These are phyloP conservation scores for Suhomyces terraborum DNA, from an alignment of 1,139 yeast species.

Conservation along the genomic window DNA sequence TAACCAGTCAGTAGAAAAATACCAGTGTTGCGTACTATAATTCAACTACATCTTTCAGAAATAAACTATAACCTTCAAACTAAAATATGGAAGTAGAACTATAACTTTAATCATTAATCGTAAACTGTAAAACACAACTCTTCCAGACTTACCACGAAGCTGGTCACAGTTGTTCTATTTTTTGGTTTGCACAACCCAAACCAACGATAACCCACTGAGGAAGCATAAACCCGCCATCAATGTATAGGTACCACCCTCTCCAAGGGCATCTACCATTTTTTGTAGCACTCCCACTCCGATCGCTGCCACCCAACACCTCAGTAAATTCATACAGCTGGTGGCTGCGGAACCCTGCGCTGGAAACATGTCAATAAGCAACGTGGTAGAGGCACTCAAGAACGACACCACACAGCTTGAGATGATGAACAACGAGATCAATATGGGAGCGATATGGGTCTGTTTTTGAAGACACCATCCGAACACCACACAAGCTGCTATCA, in stretches of 20 bases:
- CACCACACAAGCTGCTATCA: constrained; percentile 42
- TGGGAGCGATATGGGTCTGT: constrained; percentile 51
- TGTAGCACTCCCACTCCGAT: constrained; percentile 26
- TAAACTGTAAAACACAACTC: not conserved
- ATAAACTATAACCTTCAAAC: too few relatives aligned
- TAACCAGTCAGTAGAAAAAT: too few relatives aligned
- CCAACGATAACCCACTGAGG: constrained; percentile 10
- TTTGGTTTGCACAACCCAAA: constrained; percentile 4
- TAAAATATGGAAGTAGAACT: too few relatives aligned
- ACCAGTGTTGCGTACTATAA: too few relatives aligned
- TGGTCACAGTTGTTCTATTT: not conserved
- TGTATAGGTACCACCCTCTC: constrained; percentile 27
- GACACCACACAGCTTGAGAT: constrained; percentile 48
- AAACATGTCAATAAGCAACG: constrained; percentile 33
- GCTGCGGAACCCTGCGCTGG: constrained; percentile 35
- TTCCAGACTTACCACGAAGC: not conserved
- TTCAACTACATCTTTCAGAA: too few relatives aligned
- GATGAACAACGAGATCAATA: constrained; percentile 56
- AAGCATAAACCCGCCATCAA: constrained; percentile 22
- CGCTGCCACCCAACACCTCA: constrained; percentile 29
- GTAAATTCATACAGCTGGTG: constrained; percentile 33
- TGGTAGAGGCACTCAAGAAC: constrained; percentile 28
- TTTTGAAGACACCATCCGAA: constrained; percentile 73
- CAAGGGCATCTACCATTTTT: constrained; percentile 23
- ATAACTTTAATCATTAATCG: not conserved